A percentile compares a stretch with the other conserved stretches of the same genome.
Conservation (phyloP, 139 green algal genomes). For the Penium margaritaceum region DNA sequence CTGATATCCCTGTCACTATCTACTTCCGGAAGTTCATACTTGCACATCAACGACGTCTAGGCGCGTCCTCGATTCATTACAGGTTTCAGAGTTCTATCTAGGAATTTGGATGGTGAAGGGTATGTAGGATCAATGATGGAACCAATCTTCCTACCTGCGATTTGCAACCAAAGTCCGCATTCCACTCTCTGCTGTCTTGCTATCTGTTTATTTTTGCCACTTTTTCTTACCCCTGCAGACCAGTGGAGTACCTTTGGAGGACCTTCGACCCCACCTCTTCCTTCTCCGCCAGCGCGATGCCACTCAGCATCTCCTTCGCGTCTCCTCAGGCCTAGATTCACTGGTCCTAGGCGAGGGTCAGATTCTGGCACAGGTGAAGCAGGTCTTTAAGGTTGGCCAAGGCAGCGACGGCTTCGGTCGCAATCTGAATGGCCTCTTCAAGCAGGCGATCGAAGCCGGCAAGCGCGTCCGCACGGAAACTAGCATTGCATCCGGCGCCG, state of each 20-base stretch:
- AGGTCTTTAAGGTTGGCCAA: constrained; percentile 84
- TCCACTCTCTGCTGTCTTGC: background rate
- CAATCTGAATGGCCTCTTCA: constrained; percentile 96
- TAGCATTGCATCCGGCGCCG: constrained; percentile 79
- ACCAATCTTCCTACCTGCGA: too few relatives aligned
- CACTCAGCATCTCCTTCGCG: constrained; percentile 83
- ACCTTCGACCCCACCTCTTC: constrained; percentile 91
- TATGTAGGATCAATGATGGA: too few relatives aligned
- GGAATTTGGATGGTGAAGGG: background rate
- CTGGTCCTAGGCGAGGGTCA: constrained; percentile 99
- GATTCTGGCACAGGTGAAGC: constrained; percentile 93
- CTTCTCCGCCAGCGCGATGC: constrained; percentile 87
- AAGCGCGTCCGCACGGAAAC: constrained; percentile 95
- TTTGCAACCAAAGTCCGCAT: background rate
- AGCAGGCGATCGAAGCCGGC: constrained; percentile 90
- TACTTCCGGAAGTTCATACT: too few relatives aligned
- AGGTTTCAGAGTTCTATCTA: background rate
- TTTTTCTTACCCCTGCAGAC: constrained; percentile 40
- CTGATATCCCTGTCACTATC: too few relatives aligned
- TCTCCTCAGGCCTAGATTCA: constrained; percentile 88
- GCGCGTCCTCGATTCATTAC: too few relatives aligned
- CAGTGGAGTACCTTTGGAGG: constrained; percentile 78
- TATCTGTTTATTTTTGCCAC: too few relatives aligned
- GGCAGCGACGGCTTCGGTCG: constrained; percentile 81
- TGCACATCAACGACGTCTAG: too few relatives aligned